These are phyloP conservation scores for Globisporangium uncinulatum DNA, from an alignment of 352 stramenopile genomes.

Conservation along the genomic window DNA sequence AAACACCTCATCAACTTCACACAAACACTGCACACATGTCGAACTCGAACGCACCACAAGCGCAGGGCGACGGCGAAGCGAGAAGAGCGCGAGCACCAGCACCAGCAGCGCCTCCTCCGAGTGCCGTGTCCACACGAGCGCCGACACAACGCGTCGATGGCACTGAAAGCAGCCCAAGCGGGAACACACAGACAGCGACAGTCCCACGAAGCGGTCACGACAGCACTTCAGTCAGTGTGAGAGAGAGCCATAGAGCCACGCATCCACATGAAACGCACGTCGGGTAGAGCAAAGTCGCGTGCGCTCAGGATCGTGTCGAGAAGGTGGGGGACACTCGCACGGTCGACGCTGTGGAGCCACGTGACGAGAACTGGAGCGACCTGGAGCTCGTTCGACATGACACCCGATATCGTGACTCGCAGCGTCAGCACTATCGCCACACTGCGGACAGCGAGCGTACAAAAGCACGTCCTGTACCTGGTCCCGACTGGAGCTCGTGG, in stretches of 20 bases:
- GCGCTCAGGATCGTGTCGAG: not conserved
- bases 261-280: no score
- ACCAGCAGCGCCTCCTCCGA: not conserved
- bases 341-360: not conserved
- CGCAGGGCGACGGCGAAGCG: no score
- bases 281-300: not conserved
- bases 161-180: no score
- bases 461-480: not conserved
- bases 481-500: constrained; percentile 3
- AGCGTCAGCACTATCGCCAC: not conserved
- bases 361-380: not conserved
- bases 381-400: not conserved
- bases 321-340: not conserved
- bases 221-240: not conserved
- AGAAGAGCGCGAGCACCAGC: no score
- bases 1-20: no score
- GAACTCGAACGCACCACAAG: no score
- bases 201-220: no score
- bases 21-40: no score
- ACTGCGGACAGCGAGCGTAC: not conserved
- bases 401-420: not conserved
- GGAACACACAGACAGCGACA: no score
- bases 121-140: not conserved
- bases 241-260: not conserved
- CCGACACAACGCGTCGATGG: not conserved